Conservation (phyloP, 768 basidiomycete genomes). For the Amylocystis lapponica region DNA sequence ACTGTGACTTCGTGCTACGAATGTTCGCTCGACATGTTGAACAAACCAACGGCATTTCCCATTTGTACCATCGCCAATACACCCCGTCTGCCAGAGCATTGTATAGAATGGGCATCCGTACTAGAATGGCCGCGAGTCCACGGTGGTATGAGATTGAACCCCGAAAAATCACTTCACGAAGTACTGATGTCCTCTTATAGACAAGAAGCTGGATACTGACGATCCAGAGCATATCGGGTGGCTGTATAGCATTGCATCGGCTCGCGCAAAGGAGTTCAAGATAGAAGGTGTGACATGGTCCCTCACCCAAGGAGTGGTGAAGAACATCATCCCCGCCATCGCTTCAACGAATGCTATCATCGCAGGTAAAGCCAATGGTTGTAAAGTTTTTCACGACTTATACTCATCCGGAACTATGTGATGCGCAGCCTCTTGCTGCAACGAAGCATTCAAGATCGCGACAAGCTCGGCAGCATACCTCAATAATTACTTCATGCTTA, state of each 20-base stretch:
- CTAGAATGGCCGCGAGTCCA: conserved; percentile 96
- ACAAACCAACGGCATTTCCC: conserved; percentile 94
- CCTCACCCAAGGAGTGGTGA: conserved; percentile 96
- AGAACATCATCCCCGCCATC: conserved; percentile 99
- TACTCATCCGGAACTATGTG: no score
- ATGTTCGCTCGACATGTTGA: conserved; percentile 96
- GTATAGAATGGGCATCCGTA: conserved; percentile 99
- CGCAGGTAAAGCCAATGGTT: conserved; percentile 54
- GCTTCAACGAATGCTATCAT: conserved; percentile 99
- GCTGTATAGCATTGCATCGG: conserved; percentile 76
- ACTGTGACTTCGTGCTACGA: conserved; percentile 96
- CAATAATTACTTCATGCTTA: conserved; percentile 98
- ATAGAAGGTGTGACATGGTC: conserved; percentile 99
- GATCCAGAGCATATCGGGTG: conserved; percentile 96
- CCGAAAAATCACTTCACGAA: no score
- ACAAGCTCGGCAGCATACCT: conserved; percentile 92
- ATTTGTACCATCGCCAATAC: conserved; percentile 99
- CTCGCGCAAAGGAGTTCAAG: conserved; percentile 88
- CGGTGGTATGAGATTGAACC: conserved; percentile 50
- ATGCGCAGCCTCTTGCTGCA: conserved; percentile 83
- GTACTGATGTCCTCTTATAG: conserved; percentile 34
- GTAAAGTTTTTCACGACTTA: neutral
- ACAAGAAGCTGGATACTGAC: conserved; percentile 95
- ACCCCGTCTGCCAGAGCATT: conserved; percentile 95
- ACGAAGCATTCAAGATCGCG: conserved; percentile 98